Conservation (phyloP, 2,329 filamentous ascomycete species). For the Diatrype stigma region DNA sequence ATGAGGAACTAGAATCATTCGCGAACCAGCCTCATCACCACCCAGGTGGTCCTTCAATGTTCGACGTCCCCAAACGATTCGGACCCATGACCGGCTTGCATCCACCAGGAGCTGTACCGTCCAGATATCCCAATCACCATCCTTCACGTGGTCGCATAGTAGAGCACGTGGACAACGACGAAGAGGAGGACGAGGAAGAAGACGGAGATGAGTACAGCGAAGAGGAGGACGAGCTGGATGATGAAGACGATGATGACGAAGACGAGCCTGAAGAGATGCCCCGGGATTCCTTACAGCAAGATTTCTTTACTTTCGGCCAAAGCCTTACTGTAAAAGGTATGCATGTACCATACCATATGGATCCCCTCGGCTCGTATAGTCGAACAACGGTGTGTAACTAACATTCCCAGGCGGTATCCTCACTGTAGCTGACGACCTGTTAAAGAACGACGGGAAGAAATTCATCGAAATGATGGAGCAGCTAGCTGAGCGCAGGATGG, state of each 20-base stretch:
- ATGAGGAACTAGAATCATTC: slow-evolving; percentile 96
- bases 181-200: slow-evolving; percentile 52
- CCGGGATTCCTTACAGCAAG: slow-evolving; percentile 65
- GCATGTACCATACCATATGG: slow-evolving; percentile 23
- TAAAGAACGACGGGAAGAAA: slow-evolving; percentile 98
- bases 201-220: slow-evolving; percentile 48
- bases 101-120: slow-evolving; percentile 54
- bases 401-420: slow-evolving; percentile 80
- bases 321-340: slow-evolving; percentile 88
- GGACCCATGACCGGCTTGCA: slow-evolving; percentile 49
- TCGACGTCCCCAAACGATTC: slow-evolving; percentile 63
- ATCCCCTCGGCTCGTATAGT: slow-evolving; percentile 11
- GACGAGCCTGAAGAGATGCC: slow-evolving; percentile 49
- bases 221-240: slow-evolving; percentile 39
- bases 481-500: slow-evolving; percentile 94
- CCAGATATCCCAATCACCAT: slow-evolving; percentile 59
- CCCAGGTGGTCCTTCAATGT: slow-evolving; percentile 64
- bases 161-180: slow-evolving; percentile 57
- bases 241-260: slow-evolving; percentile 45
- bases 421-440: slow-evolving; percentile 94
- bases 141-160: slow-evolving; percentile 73
- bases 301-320: slow-evolving; percentile 97
- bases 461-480: slow-evolving; percentile 99
- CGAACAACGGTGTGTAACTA: slow-evolving; percentile 21
- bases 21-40: slow-evolving; percentile 72